These are phyloP conservation scores for Paraconiothyrium brasiliense DNA, from an alignment of 2,329 filamentous ascomycete species.

Conservation along the genomic window DNA sequence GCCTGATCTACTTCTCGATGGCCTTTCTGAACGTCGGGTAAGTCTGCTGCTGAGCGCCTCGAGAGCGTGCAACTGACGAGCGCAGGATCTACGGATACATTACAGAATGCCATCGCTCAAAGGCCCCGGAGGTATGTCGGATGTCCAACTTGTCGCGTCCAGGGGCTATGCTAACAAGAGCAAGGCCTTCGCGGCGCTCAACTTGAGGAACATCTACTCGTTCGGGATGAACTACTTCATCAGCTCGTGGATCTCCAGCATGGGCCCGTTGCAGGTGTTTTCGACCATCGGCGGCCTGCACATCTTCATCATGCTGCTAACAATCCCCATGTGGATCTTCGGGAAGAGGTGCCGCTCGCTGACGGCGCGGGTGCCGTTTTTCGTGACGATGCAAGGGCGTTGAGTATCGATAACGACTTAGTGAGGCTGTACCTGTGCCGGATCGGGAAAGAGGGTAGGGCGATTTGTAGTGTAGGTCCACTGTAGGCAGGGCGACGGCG, in stretches of 20 bases:
- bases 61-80: constrained; percentile 8
- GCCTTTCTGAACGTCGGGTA: constrained; percentile 34
- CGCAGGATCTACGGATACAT: constrained; percentile 68
- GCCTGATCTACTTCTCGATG: constrained; percentile 33
- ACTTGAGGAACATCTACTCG: constrained; percentile 93
- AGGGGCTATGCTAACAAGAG: constrained; percentile 30
- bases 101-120: constrained; percentile 87
- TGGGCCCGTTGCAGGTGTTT: constrained; percentile 71
- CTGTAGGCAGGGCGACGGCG: constrained; percentile 3
- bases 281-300: constrained; percentile 78
- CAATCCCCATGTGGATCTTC: constrained; percentile 69
- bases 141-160: neutral
- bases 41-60: neutral
- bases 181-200: constrained; percentile 86
- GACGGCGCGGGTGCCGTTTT: constrained; percentile 29
- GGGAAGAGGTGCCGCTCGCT: constrained; percentile 35
- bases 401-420: neutral
- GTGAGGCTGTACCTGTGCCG: constrained; percentile 4
- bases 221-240: constrained; percentile 84
- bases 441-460: constrained; percentile 5
- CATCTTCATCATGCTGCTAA: constrained; percentile 75
- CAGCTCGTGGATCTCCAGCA: constrained; percentile 76
- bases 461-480: neutral
- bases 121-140: constrained; percentile 57
- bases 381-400: constrained; percentile 31